Evolutionary conservation across 257 asterid genomes (phyloP), one percentile per base, ranked within the genome.

Genomic region (Scutellaria barbata): DNA sequence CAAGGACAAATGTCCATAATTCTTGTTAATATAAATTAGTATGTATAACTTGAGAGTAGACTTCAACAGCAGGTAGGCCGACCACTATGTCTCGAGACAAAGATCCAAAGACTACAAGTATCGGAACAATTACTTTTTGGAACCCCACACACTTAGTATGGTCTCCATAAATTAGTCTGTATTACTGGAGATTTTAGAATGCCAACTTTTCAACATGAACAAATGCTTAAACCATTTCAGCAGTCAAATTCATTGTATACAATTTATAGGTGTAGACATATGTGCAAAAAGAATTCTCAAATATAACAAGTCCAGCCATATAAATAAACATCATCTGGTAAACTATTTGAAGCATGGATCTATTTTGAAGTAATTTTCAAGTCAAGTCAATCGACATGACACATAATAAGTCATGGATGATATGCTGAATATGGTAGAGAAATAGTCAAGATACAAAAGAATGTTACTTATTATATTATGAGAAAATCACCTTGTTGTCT

Each of bases 401-500:
- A 12, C 46, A 59, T 66, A 72, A 58, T 53, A 62, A 55, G 20
- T 47, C 52, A 33, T 20, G 48, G 59, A 68, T 42, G 20, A 39
- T 17, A 20, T 33, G 67, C 74, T 13, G 41, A 45, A 58, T 64
- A 55, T 6, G 40, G 58, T 58, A 37, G 63, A 12, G 42, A 48
- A 47, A 62, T 71, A 71, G 59, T 56, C 74, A 73, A 48, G 40
- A 48, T 50, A 68, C 10, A 55, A 17, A 65, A 69, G 25, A 51
- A 59, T 47, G 69, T 52, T 48, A 64, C 43, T 60, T 47, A 16
- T 54, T 11, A 53, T 25, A 39, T 42, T 8, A 60, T 39, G 48
- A 47, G 37, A 72, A 66, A 51, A 53, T 88, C 82, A 94, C 99
- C 99, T 94, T 91, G 93, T 91, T 88, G 87, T 94, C 99, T 77